phyloP scores from a whole-genome alignment of 352 stramenopile genomes.

The Blastocystis hominis region DNA sequence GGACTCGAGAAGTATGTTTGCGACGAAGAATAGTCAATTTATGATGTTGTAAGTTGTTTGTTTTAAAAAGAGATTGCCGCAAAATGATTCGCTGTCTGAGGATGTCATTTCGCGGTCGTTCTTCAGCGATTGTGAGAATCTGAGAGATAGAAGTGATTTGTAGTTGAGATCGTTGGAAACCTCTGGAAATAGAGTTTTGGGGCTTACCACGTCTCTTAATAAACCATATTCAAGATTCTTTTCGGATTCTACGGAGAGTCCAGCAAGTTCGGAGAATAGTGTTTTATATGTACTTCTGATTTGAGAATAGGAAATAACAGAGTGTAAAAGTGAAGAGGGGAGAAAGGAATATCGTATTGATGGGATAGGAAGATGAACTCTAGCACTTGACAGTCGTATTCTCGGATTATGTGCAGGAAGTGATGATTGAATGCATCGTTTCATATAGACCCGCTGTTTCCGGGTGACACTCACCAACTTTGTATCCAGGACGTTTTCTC shows the following conservation, averaged over 20 bases:
- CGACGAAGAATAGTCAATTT: slow-evolving; percentile 3
- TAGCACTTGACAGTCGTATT: slow-evolving; percentile 20
- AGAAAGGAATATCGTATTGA: slow-evolving; percentile 30
- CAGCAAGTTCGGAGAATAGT: background rate
- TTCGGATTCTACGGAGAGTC: background rate
- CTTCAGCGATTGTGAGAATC: background rate
- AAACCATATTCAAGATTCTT: background rate
- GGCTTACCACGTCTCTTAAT: too few relatives aligned
- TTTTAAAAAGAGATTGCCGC: background rate
- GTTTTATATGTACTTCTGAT: background rate
- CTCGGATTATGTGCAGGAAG: background rate
- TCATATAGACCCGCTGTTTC: background rate
- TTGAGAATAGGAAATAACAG: background rate
- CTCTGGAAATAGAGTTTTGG: too few relatives aligned
- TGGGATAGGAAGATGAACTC: background rate
- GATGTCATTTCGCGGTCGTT: background rate
- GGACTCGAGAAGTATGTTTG: slow-evolving; percentile 32
- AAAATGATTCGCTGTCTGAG: background rate
- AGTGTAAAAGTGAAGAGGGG: background rate
- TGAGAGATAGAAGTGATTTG: background rate
- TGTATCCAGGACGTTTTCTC: slow-evolving; percentile 16
- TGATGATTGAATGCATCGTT: background rate
- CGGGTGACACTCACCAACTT: background rate
- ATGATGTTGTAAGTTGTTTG: background rate
- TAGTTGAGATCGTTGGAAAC: background rate